Evolutionary conservation across 106 monocot genomes (phyloP), one percentile per base, ranked within the genome.

Genomic region (Allium cepa): DNA sequence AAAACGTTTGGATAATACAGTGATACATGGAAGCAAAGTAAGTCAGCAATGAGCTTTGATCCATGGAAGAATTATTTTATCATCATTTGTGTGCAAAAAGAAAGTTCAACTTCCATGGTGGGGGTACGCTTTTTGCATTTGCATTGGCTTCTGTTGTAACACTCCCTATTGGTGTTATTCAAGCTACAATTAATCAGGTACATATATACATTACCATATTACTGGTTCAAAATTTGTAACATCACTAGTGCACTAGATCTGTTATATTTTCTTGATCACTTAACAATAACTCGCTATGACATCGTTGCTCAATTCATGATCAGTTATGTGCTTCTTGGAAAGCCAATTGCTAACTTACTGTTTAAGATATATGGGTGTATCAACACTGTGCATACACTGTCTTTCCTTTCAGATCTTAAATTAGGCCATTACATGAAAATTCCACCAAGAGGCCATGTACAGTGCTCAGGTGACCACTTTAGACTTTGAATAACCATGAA

Each of bases 401-500:
- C 90, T 45, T 94, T 94, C 68, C 85, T 94, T 6, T 82, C 90
- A 1, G 94, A 94, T 69, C 81, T 94, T 67, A 94, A 94, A 82
- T 85, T 94, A 17, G 94, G 94, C 2, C 90, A 94, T 60, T 94
- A 94, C 81, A 94, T 94, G 94, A 94, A 94, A 66, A 90, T 94
- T 59, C 94, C 94, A 14, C 94, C 94, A 2, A 68, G 94, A n/a
- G 47, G 79, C 82, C 83, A 94, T 90, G 94, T 94, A 83, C 83
- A 83, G 81, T 18, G 94, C 94, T 69, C 87, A 94, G 83, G 82
- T 88, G 12, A 63, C 49, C 46, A 52, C 17, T 13, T 28, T 7
- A 22, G 22, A 22, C 22, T 22, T n/a, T n/a, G n/a, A n/a, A n/a
- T n/a, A n/a, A n/a, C n/a, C n/a, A n/a, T n/a, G n/a, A n/a, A n/a